Percentiles rank a stretch among this genome's conserved stretches.
Evolutionary conservation across 257 asterid species (phyloP).

Genomic region (Capsicum rhomboideum): DNA sequence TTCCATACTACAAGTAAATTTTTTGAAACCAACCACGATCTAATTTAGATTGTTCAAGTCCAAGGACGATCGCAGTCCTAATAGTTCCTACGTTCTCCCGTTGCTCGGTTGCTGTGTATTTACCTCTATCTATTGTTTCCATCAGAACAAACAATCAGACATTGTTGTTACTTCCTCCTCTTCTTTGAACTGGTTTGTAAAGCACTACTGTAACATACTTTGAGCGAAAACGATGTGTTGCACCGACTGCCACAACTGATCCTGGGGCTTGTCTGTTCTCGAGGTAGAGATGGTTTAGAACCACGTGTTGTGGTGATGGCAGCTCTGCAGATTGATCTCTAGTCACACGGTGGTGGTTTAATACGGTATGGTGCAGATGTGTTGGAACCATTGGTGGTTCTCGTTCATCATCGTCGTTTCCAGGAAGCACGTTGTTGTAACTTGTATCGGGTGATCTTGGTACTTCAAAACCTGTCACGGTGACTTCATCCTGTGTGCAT

Average conservation of each 20-base stretch:
- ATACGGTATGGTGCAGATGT: constrained; percentile 62
- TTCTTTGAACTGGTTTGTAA: constrained; percentile 80
- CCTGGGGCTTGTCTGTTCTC: constrained; percentile 66
- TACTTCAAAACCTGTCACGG: constrained; percentile 74
- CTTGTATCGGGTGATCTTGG: constrained; percentile 83
- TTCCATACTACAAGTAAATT: not conserved
- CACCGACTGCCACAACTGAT: constrained; percentile 74
- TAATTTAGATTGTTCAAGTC: not conserved
- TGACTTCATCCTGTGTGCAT: constrained; percentile 55
- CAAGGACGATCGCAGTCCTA: not conserved
- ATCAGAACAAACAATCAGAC: constrained; percentile 8
- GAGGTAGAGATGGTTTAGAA: constrained; percentile 80
- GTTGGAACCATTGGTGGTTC: constrained; percentile 76
- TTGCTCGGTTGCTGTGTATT: constrained; percentile 1
- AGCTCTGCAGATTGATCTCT: constrained; percentile 37
- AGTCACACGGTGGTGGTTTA: constrained; percentile 41
- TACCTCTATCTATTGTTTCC: constrained; percentile 1
- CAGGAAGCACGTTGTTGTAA: constrained; percentile 61
- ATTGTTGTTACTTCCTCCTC: constrained; percentile 31
- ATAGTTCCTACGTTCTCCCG: not conserved
- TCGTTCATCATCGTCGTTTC: constrained; percentile 69
- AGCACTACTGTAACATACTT: constrained; percentile 82
- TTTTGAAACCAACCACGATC: not conserved
- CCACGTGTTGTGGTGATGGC: constrained; percentile 64
- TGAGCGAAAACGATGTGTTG: constrained; percentile 82